Evolutionary conservation across 2,329 filamentous ascomycete genomes (phyloP), one percentile per base, ranked within the genome.

Genomic region (Hirsutella rhossiliensis): DNA sequence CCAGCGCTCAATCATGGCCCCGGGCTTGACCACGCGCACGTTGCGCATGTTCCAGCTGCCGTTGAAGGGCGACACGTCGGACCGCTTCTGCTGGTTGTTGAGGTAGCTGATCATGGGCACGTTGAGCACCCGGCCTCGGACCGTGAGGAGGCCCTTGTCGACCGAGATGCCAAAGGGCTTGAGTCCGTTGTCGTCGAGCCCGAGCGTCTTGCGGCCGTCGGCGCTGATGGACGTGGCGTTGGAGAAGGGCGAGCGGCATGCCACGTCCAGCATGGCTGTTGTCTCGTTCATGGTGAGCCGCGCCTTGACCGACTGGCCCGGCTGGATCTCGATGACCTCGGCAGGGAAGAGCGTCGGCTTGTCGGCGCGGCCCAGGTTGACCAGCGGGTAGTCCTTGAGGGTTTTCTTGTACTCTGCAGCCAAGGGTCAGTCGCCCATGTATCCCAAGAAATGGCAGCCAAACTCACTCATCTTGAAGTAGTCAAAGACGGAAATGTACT

Each of bases 151-250:
- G 1, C 67, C 61, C 12, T 73, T 71, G 6, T 66, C 69, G 3
- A 88, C 71, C 1, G 63, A n/a, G n/a, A n/a, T n/a, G n/a, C n/a
- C n/a, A n/a, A n/a, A n/a, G n/a, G n/a, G n/a, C n/a, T n/a, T n/a
- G n/a, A n/a, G n/a, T n/a, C n/a, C n/a, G n/a, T n/a, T n/a, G n/a
- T n/a, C n/a, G n/a, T n/a, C n/a, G n/a, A 87, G 67, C 2, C 74
- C 73, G 19, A 90, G 67, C 5, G 77, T 64, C 17, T 64, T 49
- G 20, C 78, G 71, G 3, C 76, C 82, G 9, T 71, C 68, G 0
- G 59, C 69, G 2, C 73, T 69, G 52, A 92, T 82, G 0, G 80
- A 83, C 1, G 68, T 56, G 0, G 80, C 84, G 50, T 90, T 94
- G 6, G 72, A 65, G 2, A n/a, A n/a, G n/a, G n/a, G n/a, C n/a